These are phyloP conservation scores for Solanum appendiculatum DNA, from an alignment of 257 asterid genomes.

Conservation along the genomic window DNA sequence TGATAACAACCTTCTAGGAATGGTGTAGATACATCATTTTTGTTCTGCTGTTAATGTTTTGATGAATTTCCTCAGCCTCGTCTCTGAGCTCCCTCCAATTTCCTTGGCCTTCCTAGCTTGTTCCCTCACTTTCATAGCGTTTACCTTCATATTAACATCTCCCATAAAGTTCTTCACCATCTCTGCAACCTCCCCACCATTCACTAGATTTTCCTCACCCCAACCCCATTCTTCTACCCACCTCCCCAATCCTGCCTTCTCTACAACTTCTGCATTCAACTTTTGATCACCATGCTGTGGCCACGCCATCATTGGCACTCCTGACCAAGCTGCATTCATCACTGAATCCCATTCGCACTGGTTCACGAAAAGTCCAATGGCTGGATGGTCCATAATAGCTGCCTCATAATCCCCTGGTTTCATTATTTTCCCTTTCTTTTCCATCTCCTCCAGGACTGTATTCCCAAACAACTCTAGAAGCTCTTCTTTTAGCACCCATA, in stretches of 20 bases:
- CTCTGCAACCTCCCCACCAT: constrained; percentile 15
- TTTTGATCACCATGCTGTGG: constrained; percentile 43
- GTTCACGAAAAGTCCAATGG: constrained; percentile 28
- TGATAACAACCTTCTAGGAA: background rate
- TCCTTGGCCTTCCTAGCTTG: constrained; percentile 17
- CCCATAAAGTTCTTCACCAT: constrained; percentile 15
- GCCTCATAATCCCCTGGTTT: constrained; percentile 11
- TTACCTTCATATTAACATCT: constrained; percentile 7
- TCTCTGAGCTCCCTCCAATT: constrained; percentile 19
- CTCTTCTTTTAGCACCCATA: constrained; percentile 16
- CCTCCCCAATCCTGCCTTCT: constrained; percentile 23
- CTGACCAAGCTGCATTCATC: constrained; percentile 33
- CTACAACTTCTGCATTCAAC: constrained; percentile 32
- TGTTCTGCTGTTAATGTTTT: background rate
- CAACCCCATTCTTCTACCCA: constrained; percentile 29
- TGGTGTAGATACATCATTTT: background rate
- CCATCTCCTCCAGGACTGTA: background rate
- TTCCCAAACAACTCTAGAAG: background rate
- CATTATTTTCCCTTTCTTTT: constrained; percentile 7
- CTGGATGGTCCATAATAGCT: constrained; percentile 24
- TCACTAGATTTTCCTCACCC: constrained; percentile 21
- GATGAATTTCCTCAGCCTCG: constrained; percentile 2
- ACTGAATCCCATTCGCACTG: constrained; percentile 42
- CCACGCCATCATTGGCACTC: constrained; percentile 39
- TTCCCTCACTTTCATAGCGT: constrained; percentile 17